Evolutionary conservation across 345 rosid species (phyloP).

Genomic region (Lumnitzera racemosa): DNA sequence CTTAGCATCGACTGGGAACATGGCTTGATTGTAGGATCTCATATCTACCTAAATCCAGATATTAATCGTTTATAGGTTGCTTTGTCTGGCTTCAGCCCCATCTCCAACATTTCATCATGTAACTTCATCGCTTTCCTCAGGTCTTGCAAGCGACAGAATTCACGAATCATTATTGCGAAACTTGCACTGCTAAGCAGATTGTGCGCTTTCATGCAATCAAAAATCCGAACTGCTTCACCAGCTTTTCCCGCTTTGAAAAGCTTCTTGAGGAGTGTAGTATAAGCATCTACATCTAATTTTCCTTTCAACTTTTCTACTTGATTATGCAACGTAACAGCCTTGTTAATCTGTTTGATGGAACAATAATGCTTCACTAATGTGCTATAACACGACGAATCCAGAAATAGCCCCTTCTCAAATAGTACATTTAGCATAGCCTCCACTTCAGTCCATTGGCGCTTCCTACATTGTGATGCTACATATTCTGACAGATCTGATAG

Average conservation of each 20-base stretch:
- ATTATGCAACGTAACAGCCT: constrained; percentile 40
- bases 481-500: constrained; percentile 31
- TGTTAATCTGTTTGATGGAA: constrained; percentile 31
- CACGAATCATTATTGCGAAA: constrained; percentile 39
- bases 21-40: neutral
- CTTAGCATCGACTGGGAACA: neutral
- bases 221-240: constrained; percentile 42
- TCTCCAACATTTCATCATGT: constrained; percentile 67
- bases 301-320: constrained; percentile 40
- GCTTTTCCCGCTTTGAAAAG: constrained; percentile 31
- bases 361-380: constrained; percentile 47
- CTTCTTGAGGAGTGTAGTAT: constrained; percentile 36
- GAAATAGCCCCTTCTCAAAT: constrained; percentile 39
- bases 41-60: constrained; percentile 22
- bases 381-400: constrained; percentile 39
- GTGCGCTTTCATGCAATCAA: constrained; percentile 41
- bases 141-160: constrained; percentile 39
- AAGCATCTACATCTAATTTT: constrained; percentile 41
- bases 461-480: constrained; percentile 32
- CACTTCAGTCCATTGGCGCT: constrained; percentile 39
- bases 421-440: constrained; percentile 46
- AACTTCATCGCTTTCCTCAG: constrained; percentile 61
- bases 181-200: constrained; percentile 29
- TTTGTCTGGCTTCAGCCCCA: constrained; percentile 56
- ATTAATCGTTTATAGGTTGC: constrained; percentile 50